These are phyloP conservation scores for Smallanthus sonchifolius DNA, from an alignment of 129 eudicot genomes.

Conservation along the genomic window DNA sequence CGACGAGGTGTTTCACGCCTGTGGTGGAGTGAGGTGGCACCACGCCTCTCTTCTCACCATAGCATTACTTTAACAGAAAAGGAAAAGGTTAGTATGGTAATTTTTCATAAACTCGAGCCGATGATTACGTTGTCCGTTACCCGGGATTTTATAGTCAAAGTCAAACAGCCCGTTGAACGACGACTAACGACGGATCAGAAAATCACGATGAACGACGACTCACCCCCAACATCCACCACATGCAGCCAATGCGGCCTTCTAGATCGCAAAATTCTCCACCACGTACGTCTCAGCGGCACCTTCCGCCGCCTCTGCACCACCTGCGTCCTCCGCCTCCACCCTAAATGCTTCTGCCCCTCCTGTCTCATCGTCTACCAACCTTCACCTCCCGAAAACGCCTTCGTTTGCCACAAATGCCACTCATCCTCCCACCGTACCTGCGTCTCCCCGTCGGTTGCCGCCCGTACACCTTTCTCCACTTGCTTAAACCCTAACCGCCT, in stretches of 20 bases:
- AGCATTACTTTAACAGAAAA: no score
- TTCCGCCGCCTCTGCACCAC: conserved; percentile 60
- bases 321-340: conserved; percentile 63
- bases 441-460: conserved; percentile 17
- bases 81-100: no score
- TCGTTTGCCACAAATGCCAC: conserved; percentile 48
- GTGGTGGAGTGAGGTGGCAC: no score
- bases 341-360: conserved; percentile 56
- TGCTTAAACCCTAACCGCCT: conserved; percentile 43
- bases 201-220: conserved; percentile 4
- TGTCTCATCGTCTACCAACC: conserved; percentile 42
- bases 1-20: no score
- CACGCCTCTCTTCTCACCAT: no score
- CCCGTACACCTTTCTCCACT: conserved; percentile 41
- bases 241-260: conserved; percentile 8
- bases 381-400: conserved; percentile 14
- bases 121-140: no score
- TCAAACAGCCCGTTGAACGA: no score
- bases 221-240: neutral
- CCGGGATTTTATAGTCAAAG: no score
- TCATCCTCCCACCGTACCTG: conserved; percentile 45
- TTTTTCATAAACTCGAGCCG: no score
- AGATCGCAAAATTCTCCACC: conserved; percentile 11
- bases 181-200: neutral
- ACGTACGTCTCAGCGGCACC: conserved; percentile 34